Percentiles rank a stretch among this genome's conserved stretches.
Conservation (phyloP, 164 flowering plant genomes). For the Dillenia turbinata region DNA sequence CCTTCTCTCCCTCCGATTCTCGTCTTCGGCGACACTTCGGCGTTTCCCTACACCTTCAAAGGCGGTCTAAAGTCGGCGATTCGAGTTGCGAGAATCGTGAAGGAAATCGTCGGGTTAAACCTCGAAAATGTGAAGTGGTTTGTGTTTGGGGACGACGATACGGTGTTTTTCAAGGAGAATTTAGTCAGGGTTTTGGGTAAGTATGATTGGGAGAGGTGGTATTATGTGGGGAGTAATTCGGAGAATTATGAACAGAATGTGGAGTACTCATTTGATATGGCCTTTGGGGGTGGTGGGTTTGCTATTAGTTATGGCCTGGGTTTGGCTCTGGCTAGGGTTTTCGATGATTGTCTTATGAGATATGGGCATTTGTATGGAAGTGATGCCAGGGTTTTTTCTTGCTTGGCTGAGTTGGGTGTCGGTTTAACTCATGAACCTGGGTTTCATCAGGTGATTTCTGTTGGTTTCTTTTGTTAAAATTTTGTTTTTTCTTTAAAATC, state of each 20-base stretch:
- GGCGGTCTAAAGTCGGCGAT: constrained; percentile 67
- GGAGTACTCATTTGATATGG: constrained; percentile 68
- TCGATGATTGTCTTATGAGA: constrained; percentile 72
- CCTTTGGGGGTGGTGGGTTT: constrained; percentile 91
- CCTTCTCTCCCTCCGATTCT: constrained; percentile 36
- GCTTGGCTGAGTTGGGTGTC: constrained; percentile 90
- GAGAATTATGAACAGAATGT: constrained; percentile 67
- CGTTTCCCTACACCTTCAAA: constrained; percentile 57
- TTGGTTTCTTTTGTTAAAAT: not conserved
- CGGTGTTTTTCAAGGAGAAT: constrained; percentile 70
- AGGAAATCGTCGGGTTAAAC: constrained; percentile 37
- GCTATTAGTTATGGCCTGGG: constrained; percentile 70
- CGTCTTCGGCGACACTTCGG: constrained; percentile 48
- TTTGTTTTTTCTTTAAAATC: not conserved
- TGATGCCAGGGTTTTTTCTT: constrained; percentile 63
- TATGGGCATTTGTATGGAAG: constrained; percentile 81
- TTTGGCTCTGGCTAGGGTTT: constrained; percentile 49
- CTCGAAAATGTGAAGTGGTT: constrained; percentile 57
- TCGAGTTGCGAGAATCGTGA: constrained; percentile 61
- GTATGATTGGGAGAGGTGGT: constrained; percentile 68
- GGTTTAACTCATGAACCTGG: constrained; percentile 77
- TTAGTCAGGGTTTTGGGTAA: constrained; percentile 49
- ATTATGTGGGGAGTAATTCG: constrained; percentile 60
- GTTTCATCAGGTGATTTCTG: constrained; percentile 75
- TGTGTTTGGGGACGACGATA: constrained; percentile 90